A percentile compares a stretch with the other conserved stretches of the same genome.
phyloP scores from a whole-genome alignment of 176 grass and related monocot species.

The Elymus sibiricus region DNA sequence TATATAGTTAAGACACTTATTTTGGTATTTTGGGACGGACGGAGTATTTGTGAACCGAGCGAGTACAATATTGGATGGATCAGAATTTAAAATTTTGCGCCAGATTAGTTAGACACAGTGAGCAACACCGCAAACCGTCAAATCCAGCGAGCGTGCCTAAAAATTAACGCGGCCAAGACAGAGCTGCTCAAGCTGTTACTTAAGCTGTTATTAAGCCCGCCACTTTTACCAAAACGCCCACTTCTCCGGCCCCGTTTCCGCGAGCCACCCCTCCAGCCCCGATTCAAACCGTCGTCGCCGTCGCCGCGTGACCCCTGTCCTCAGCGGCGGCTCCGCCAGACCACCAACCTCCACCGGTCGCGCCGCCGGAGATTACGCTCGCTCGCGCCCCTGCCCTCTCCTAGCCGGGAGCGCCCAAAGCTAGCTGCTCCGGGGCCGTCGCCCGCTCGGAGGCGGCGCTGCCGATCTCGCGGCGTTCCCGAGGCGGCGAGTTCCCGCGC shows the following conservation, averaged over 20 bases:
- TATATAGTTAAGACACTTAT: no score
- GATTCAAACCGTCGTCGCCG: conserved; percentile 48
- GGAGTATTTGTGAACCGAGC: no score
- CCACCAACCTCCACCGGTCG: not conserved
- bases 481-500: conserved; percentile 31
- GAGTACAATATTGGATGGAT: not conserved
- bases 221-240: conserved; percentile 56
- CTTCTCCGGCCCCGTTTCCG: not conserved
- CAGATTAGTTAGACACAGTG: not conserved
- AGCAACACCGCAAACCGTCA: not conserved
- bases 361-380: conserved; percentile 19
- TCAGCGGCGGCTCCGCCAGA: conserved; percentile 14
- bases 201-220: not conserved
- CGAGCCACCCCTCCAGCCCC: not conserved
- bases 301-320: conserved; percentile 41
- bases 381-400: not conserved
- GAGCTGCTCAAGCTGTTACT: conserved; percentile 10
- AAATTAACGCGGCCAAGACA: not conserved
- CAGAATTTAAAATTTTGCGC: not conserved
- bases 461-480: conserved; percentile 24
- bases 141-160: not conserved
- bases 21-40: no score
- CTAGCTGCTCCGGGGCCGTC: not conserved
- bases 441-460: not conserved
- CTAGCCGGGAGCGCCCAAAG: not conserved